Base-by-base conservation (phyloP, 331 rosid species). In the Arachis monticola region DNA sequence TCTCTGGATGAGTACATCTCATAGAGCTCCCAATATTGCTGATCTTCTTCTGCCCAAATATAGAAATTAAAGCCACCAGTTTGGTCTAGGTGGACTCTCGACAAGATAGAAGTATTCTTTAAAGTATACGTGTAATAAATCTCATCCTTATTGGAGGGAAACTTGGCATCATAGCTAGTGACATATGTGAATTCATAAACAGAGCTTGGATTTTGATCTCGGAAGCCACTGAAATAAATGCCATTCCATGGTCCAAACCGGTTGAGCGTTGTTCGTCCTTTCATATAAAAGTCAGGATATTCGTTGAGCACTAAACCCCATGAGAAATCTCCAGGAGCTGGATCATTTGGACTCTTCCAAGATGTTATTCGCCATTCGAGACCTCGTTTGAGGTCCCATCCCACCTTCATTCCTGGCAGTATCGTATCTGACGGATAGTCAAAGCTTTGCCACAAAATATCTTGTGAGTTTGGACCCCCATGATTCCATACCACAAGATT, bases 241-340 rank as follows among this genome's bases (percentile, higher is more conserved):
- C 88, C 88, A 74, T 79, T 87, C 86, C 88, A 87, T 31, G 88
- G 88, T 63, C 90, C 90, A 44, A 48, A 1, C 55, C 88, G 17
- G 5, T 40, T 14, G 48, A 22, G 79, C 67, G 55, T 75, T 12
- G 31, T 1, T 5, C 63, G 51, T 63, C 85, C 80, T 1, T 61
- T 64, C 81, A 77, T 77, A 35, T 69, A 75, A 4, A 35, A 6
- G 57, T 87, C 88, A 1, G 85, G 91, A 75, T 82, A 87, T 3
- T 35, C 72, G 67, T 74, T 14, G 5, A 70, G 85, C 41, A 70
- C 32, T 11, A 78, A 32, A 5, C 75, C 79, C 83, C 76, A 79
- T 13, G 58, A 64, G 4, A 84, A 53, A 47, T 60, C 48, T 41
- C 79, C 81, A 1, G 81, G 81, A 4, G 89, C 82, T 5, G 88